Percentiles rank a stretch among this genome's conserved stretches.
These are phyloP conservation scores for Sugiyamaella americana DNA, from an alignment of 805 yeast species.

Conservation along the genomic window DNA sequence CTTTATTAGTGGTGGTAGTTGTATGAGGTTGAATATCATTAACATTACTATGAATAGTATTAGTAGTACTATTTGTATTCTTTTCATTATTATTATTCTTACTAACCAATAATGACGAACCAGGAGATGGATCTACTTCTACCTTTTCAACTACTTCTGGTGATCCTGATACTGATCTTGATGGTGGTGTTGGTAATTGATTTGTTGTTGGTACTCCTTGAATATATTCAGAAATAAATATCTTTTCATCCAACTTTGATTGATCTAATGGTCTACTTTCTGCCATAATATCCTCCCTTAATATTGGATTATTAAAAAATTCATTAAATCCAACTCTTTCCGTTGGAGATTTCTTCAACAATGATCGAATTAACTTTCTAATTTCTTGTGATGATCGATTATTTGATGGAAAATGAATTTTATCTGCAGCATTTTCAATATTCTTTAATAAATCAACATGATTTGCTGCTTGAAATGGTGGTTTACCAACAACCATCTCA, in stretches of 20 bases:
- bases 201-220: constrained; percentile 2
- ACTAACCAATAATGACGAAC: background rate
- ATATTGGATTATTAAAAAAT: constrained; percentile 70
- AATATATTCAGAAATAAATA: constrained; percentile 81
- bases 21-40: background rate
- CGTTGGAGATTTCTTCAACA: constrained; percentile 77
- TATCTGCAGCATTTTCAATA: constrained; percentile 76
- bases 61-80: background rate
- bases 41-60: background rate
- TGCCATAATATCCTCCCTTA: constrained; percentile 37
- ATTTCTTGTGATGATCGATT: constrained; percentile 59
- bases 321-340: constrained; percentile 86
- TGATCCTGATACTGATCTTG: background rate
- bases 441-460: constrained; percentile 84
- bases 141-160: background rate
- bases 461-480: constrained; percentile 91
- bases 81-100: background rate
- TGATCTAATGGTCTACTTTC: constrained; percentile 50
- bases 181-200: constrained; percentile 5
- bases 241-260: constrained; percentile 63
- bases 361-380: constrained; percentile 61
- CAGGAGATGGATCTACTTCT: background rate
- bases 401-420: constrained; percentile 66
- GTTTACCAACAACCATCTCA: constrained; percentile 95
- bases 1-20: background rate